phyloP scores from a whole-genome alignment of 2,329 filamentous ascomycete genomes.

The Sclerotinia subarctica region DNA sequence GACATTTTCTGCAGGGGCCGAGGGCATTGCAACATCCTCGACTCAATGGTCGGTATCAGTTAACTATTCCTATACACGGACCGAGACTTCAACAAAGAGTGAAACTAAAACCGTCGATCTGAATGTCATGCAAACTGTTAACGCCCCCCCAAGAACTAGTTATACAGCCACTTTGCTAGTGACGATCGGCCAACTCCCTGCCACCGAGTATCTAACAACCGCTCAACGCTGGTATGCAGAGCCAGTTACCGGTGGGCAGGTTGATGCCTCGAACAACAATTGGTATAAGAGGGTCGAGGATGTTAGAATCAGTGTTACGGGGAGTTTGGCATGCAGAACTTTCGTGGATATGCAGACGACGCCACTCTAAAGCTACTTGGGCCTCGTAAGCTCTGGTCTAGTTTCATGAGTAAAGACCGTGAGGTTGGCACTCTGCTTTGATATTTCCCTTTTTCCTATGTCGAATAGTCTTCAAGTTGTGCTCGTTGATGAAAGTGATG shows the following conservation, averaged over 20 bases:
- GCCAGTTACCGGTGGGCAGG: background rate
- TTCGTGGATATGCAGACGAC: background rate
- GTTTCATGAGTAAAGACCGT: background rate
- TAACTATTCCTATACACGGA: background rate
- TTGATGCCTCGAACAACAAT: background rate
- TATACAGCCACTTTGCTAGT: slow-evolving; percentile 3
- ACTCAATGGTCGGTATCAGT: background rate
- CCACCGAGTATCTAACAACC: background rate
- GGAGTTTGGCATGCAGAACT: background rate
- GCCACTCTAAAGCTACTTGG: slow-evolving; percentile 7
- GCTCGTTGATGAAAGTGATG: too few species aligned
- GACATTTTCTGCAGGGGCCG: background rate
- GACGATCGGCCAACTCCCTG: background rate
- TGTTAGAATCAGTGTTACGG: background rate
- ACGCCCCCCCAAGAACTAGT: background rate
- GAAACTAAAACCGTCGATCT: background rate
- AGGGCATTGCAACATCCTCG: background rate
- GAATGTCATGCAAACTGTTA: background rate
- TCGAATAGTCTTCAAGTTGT: background rate
- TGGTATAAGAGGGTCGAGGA: slow-evolving; percentile 4
- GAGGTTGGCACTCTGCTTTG: background rate
- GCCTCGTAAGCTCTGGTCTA: background rate
- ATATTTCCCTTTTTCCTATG: background rate
- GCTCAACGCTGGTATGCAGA: slow-evolving; percentile 1
- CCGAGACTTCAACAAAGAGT: background rate